Evolutionary conservation across 2,329 filamentous ascomycete genomes (phyloP), one percentile per base, ranked within the genome.

Genomic region (Colletotrichum lindemuthianum): DNA sequence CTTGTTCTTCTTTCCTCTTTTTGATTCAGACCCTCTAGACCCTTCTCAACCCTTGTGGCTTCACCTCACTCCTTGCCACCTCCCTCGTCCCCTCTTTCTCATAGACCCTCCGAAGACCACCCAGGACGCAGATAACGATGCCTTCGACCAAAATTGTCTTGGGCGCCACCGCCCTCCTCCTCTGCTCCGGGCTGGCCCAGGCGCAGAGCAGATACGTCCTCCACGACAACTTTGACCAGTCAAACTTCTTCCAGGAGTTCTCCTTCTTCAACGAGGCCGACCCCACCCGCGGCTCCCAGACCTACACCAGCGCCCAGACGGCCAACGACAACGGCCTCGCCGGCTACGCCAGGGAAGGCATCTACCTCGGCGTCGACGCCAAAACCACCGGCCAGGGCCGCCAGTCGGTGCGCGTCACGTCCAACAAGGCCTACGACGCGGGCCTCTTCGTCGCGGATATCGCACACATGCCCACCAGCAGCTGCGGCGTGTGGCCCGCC

Each of bases 401-500:
- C 45, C 79, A 82, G 51, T 93, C 90, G 32, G 87, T 93, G 37
- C 89, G 92, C 15, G 77, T 96, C 12, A 80, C 84, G 39, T 91
- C 90, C 71, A 88, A 85, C 67, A 85, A 88, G 69, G 77, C 83
- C 15, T 95, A 90, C 78, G 88, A 83, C 44, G 83, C 86, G 67
- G 91, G 90, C 11, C 84, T 95, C 58, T 87, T 94, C 74, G 81
- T 94, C 48, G 82, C 90, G 59, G 92, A 95, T 72, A 85, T 93
- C 63, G 82, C 81, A 9, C 91, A 94, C 75, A 93, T 93, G 88
- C 92, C 92, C n/a, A 84, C 83, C 16, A 86, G 86, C 45, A 79
- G 82, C 65, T 93, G 91, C 72, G 91, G 91, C 39, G 84, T 87
- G 12, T 95, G 92, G 92, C 91, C 91, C 1, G 91, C 91, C 12